Evolutionary conservation across 2,329 filamentous ascomycete species (phyloP).

Genomic region (Bisporella sp.): DNA sequence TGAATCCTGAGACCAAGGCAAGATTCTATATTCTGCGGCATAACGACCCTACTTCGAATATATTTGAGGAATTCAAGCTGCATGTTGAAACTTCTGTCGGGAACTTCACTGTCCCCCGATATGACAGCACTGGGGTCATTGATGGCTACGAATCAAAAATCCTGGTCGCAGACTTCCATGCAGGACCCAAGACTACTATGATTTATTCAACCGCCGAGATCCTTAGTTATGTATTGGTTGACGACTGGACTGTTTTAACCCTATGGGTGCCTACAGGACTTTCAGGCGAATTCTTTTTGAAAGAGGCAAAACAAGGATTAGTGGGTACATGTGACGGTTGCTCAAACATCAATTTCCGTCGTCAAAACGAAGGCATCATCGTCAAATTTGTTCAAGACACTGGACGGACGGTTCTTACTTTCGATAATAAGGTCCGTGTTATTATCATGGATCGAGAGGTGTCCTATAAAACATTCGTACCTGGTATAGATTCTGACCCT

Average conservation of each 20-base stretch:
- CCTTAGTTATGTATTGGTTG: slow-evolving; percentile 42
- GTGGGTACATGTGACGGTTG: slow-evolving; percentile 35
- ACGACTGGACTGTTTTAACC: slow-evolving; percentile 39
- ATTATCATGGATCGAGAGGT: slow-evolving; percentile 43
- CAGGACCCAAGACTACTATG: slow-evolving; percentile 40
- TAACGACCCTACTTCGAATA: slow-evolving; percentile 40
- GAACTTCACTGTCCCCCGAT: slow-evolving; percentile 37
- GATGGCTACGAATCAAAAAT: slow-evolving; percentile 58
- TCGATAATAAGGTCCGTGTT: slow-evolving; percentile 40
- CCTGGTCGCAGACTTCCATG: slow-evolving; percentile 51
- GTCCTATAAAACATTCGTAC: too few relatives aligned
- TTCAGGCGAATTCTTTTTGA: slow-evolving; percentile 45
- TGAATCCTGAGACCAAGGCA: slow-evolving; percentile 47
- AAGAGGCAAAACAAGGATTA: slow-evolving; percentile 45
- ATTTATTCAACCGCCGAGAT: slow-evolving; percentile 51
- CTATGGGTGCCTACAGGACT: slow-evolving; percentile 49
- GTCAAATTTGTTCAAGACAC: slow-evolving; percentile 41
- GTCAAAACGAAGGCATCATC: slow-evolving; percentile 33
- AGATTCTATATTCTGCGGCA: slow-evolving; percentile 53
- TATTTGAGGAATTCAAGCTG: slow-evolving; percentile 44
- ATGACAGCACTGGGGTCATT: slow-evolving; percentile 40
- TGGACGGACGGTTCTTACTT: slow-evolving; percentile 40
- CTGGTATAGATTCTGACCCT: too few relatives aligned
- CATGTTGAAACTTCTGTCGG: slow-evolving; percentile 38
- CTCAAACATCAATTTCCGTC: slow-evolving; percentile 35